Percentiles rank a stretch among this genome's conserved stretches.
Conservation (phyloP, 768 basidiomycete genomes). For the Naganishia antarctica region DNA sequence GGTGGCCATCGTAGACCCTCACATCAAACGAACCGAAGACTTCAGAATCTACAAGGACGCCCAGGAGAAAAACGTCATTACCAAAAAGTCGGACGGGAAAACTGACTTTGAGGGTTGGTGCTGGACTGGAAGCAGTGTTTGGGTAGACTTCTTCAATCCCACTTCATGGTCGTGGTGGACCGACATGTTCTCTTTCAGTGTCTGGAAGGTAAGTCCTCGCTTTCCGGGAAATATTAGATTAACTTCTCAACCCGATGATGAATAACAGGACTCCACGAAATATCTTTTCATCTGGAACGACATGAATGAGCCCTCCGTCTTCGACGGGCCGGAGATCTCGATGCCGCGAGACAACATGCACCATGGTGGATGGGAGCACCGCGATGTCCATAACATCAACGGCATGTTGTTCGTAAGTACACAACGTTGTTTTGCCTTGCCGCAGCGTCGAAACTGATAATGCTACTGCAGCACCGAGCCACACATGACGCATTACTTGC, state of each 20-base stretch:
- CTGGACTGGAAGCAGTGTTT: constrained; percentile 92
- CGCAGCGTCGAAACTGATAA: not conserved
- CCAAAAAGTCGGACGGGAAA: constrained; percentile 72
- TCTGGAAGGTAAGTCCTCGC: constrained; percentile 50
- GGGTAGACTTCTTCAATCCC: constrained; percentile 97
- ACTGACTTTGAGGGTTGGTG: constrained; percentile 90
- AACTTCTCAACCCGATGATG: not conserved
- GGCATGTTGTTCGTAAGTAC: constrained; percentile 70
- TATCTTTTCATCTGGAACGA: constrained; percentile 96
- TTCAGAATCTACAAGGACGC: constrained; percentile 85
- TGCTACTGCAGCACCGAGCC: constrained; percentile 63
- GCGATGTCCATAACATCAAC: constrained; percentile 95
- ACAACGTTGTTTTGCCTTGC: not conserved
- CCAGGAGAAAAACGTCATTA: constrained; percentile 70
- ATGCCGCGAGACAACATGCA: constrained; percentile 74
- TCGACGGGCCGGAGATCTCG: constrained; percentile 95
- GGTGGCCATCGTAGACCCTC: constrained; percentile 96
- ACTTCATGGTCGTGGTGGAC: constrained; percentile 86
- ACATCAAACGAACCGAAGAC: constrained; percentile 72
- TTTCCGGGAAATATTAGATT: not conserved
- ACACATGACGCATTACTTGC: constrained; percentile 73
- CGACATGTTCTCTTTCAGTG: constrained; percentile 65
- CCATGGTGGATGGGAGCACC: constrained; percentile 93
- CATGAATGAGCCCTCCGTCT: constrained; percentile 99
- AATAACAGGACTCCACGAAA: constrained; percentile 58